Evolutionary conservation across 495 filamentous ascomycete species (phyloP).

Genomic region (Aspergillus kassunensis): DNA sequence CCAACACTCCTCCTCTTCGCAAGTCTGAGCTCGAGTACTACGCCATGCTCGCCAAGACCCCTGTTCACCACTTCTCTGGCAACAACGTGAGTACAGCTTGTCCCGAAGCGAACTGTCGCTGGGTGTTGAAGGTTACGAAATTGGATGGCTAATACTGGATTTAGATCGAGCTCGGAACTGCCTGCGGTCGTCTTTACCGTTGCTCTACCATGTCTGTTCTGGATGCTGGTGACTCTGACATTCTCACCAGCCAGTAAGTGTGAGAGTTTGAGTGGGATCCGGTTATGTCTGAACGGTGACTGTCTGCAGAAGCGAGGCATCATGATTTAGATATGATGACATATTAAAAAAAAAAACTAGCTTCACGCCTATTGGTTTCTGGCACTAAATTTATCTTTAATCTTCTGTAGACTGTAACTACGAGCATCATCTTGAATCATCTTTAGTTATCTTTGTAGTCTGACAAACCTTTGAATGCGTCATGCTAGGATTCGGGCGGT

Average conservation of each 20-base stretch:
- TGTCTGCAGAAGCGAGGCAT: slow-evolving; percentile 8
- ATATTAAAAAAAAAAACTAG: slow-evolving; percentile 6
- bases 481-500: slow-evolving; percentile 4
- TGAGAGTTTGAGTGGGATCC: slow-evolving; percentile 9
- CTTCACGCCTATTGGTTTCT: neutral
- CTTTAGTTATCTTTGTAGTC: neutral
- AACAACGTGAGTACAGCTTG: slow-evolving; percentile 79
- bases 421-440: slow-evolving; percentile 4
- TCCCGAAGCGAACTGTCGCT: neutral
- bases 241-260: slow-evolving; percentile 59
- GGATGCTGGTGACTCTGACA: slow-evolving; percentile 97
- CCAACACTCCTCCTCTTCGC: slow-evolving; percentile 92
- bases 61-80: slow-evolving; percentile 92
- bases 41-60: slow-evolving; percentile 88
- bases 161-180: slow-evolving; percentile 93
- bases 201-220: slow-evolving; percentile 94
- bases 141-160: slow-evolving; percentile 11
- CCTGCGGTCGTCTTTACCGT: slow-evolving; percentile 77
- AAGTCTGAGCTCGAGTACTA: slow-evolving; percentile 94
- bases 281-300: slow-evolving; percentile 23
- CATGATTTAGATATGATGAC: slow-evolving; percentile 25
- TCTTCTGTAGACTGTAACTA: neutral
- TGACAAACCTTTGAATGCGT: slow-evolving; percentile 27
- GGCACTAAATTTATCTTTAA: neutral
- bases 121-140: neutral